A percentile compares a stretch with the other conserved stretches of the same genome.
phyloP scores from a whole-genome alignment of 1,284 basidiomycete genomes.

The Sanguinoderma infundibulare region DNA sequence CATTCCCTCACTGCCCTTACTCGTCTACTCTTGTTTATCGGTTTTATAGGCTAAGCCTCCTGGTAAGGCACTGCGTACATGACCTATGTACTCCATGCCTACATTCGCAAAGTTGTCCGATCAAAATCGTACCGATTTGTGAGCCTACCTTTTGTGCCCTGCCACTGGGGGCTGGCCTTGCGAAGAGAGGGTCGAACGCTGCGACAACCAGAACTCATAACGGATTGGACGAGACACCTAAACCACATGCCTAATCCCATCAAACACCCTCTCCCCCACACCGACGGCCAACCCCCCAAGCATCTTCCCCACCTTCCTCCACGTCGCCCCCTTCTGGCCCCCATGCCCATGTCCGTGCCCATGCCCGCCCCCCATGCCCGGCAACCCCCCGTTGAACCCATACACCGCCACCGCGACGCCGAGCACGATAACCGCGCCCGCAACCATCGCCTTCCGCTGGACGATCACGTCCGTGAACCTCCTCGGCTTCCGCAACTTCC shows the following conservation, averaged over 20 bases:
- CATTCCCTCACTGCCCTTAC: no score
- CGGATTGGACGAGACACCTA: neutral
- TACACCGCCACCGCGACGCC: conserved; percentile 72
- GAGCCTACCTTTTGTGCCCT: no score
- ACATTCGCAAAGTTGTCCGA: no score
- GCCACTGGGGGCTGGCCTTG: no score
- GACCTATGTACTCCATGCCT: no score
- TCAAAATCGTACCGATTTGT: no score
- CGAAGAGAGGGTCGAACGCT: no score
- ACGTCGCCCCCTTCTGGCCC: conserved; percentile 28
- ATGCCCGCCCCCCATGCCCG: conserved; percentile 22
- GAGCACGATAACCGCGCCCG: conserved; percentile 66
- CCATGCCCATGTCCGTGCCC: conserved; percentile 28
- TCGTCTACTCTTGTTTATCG: no score
- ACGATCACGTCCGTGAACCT: conserved; percentile 35
- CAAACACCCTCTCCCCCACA: conserved; percentile 39
- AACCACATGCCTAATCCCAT: neutral
- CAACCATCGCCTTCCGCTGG: conserved; percentile 54
- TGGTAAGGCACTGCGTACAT: no score
- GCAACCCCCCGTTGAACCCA: conserved; percentile 39
- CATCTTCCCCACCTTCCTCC: conserved; percentile 37
- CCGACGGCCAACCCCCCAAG: conserved; percentile 41
- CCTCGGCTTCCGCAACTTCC: conserved; percentile 33
- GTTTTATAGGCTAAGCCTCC: no score
- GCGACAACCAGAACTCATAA: no score